Evolutionary conservation across 2,329 filamentous ascomycete genomes (phyloP).

Genomic region (Cladophialophora immunda): DNA sequence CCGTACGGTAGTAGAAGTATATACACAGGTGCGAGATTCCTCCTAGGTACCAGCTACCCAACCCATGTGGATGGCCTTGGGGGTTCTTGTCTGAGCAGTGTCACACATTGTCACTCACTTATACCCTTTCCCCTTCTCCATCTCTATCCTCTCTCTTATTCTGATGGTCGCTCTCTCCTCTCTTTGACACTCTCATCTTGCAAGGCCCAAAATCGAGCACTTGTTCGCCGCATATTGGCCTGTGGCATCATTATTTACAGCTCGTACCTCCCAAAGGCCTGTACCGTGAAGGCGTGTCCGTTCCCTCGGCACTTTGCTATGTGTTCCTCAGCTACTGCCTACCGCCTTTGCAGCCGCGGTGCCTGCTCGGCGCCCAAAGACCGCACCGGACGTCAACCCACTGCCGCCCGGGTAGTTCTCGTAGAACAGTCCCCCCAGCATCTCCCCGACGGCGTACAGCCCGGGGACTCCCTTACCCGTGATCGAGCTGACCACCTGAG

Average conservation of each 20-base stretch:
- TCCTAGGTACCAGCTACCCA: no score
- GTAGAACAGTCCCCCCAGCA: slow-evolving; percentile 72
- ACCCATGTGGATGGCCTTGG: no score
- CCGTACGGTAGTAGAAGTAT: no score
- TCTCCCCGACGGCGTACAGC: slow-evolving; percentile 70
- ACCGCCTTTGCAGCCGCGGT: slow-evolving; percentile 41
- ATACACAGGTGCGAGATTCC: no score
- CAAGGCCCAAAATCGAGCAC: no score
- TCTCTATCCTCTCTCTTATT: no score
- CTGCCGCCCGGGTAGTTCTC: slow-evolving; percentile 71
- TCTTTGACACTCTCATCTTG: not conserved
- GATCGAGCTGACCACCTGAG: slow-evolving; percentile 59
- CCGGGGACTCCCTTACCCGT: slow-evolving; percentile 61
- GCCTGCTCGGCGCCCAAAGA: slow-evolving; percentile 60
- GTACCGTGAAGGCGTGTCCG: no score
- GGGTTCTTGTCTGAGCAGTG: not conserved
- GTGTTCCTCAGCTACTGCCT: not conserved
- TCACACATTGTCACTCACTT: not conserved
- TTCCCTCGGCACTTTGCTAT: no score
- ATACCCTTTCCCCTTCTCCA: no score
- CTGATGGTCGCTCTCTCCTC: not conserved
- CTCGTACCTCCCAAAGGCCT: no score
- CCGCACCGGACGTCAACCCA: slow-evolving; percentile 67
- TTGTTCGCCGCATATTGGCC: no score
- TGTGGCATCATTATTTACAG: no score